Base-by-base conservation (phyloP, 352 stramenopile genomes). In the Globisporangium cylindrosporum region DNA sequence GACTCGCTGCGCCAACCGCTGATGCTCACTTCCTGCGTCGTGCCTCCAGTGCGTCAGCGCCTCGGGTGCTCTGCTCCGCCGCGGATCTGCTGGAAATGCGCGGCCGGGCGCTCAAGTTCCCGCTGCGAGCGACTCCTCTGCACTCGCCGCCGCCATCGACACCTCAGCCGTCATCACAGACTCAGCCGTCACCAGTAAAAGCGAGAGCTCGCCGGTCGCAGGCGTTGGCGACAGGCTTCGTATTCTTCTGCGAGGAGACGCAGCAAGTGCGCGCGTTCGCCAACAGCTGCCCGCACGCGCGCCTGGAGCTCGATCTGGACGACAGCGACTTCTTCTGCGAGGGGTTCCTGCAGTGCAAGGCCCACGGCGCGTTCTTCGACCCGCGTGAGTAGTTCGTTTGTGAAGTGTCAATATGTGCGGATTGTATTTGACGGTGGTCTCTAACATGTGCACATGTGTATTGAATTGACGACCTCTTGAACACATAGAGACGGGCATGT, bases 251-350 rank as follows among this genome's bases (percentile, higher is more conserved):
- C 59, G 70, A 81, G 27, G 64, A 73, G 36, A 79, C 74, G 6
- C 66, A 75, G 22, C 62, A 78, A 32, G 81, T 81, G 20, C 82
- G 79, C 3, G 81, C 78, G 22, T 92, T 89, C 54, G 71, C 83
- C 53, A 92, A 92, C 74, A 75, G 76, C 65, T 91, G 84, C 64
- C 81, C 84, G 7, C 83, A 94, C 60, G 85, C 86, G 51, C 71
- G 80, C 63, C 68, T 93, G 64, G 84, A 94, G 72, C 70, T 94
- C 57, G 84, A 94, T 66, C 69, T 90, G 58, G 83, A 92, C 70
- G 87, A 93, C 76, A 84, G 79, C 71, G 84, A 93, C 66, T 94
- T 94, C 67, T 91, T 93, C 70, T 81, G 72, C 61, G 79, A 91
- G 73, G 84, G 84, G 14, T 91, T 93, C 62, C 72, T 94, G 53